Evolutionary conservation across 164 flowering plant species (phyloP), one percentile per base, ranked within the genome.

Genomic region (Stephania yunnanensis): DNA sequence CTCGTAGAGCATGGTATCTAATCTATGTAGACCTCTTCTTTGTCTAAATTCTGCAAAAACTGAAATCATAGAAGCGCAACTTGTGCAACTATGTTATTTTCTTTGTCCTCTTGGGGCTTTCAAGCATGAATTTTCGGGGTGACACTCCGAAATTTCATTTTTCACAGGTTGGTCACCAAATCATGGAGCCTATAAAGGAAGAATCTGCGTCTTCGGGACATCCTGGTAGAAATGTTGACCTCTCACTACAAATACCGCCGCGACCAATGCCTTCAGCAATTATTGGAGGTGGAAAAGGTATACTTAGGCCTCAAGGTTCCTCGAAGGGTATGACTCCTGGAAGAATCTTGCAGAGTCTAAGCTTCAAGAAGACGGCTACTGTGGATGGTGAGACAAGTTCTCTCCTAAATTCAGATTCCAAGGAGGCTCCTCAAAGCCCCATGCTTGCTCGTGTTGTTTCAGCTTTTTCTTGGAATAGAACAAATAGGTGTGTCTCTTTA

Each of bases 171-270:
- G 87, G 76, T 81, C 68, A 13, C 75, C 79, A 81, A 73, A 64
- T 36, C 50, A 74, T 52, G 46, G 79, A 76, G 45, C 52, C 82
- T 44, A 71, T 53, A 25, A 77, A 74, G 42, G 75, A 80, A 74
- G 81, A 71, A 72, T 69, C 48, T 68, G 44, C 73, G 55, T 77
- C 72, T 78, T 74, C 86, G 44, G 84, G 78, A 48, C 70, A 79
- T 36, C 74, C 70, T 76, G 81, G 80, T 52, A 78, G 75, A 53
- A 20, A 36, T 68, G 64, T 44, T 13, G 77, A 69, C 29, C 31
- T 46, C n/a, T 70, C 88, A 46, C 86, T 91, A 75, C 88, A 91
- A 72, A 86, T 90, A 68, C 98, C 98, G 17, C 87, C 95, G 2
- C 86, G 75, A 72, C 85, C 86, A 10, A 30, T 58, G 58, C 85